Base-by-base conservation (phyloP, 2,329 filamentous ascomycete species). In the Acephala macrosclerotiorum region DNA sequence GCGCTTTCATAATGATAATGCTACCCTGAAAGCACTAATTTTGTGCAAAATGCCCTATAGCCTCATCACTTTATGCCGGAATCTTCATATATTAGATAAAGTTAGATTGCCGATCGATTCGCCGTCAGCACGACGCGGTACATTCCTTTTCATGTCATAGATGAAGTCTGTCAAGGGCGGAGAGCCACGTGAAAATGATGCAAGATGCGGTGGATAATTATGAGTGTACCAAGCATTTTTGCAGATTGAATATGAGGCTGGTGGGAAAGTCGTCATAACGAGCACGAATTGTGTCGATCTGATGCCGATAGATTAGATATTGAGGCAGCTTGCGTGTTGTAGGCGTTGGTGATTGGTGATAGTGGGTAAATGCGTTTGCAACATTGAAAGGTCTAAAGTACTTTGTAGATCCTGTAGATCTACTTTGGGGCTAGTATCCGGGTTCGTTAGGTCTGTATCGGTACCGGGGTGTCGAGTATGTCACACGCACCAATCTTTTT, bases 301-400 rank as follows among this genome's bases (percentile, higher is more conserved):
- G 49, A 53, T 5, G 49, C 49, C 12, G 49, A 53, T 53, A 53
- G 26, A 53, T 53, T 53, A 25, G 26, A 33, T 53, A 14, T 29
- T 25, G 18, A 53, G 49, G 49, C 18, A 53, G 49, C 49, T 53
- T 53, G 49, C 25, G 49, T 53, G 49, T 53, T 53, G 49, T 49
- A 7, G 49, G 7, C 8, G 22, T 16, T 29, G 49, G 14, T n/a
- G 49, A n/a, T 47, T 20, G 20, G 16, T n/a, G 47, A 20, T n/a
- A n/a, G n/a, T 29, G 47, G 47, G 47, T 51, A 51, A 51, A 51
- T 4, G 20, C 47, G 47, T 51, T 51, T 51, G 47, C 16, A 51
- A 25, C 47, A 14, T 7, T 26, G 47, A n/a, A n/a, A n/a, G n/a
- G n/a, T n/a, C n/a, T n/a, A n/a, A n/a, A n/a, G n/a, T n/a, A n/a